Evolutionary conservation across 176 grass and related monocot genomes (phyloP), one percentile per base, ranked within the genome.

Genomic region (Musa itinerans): DNA sequence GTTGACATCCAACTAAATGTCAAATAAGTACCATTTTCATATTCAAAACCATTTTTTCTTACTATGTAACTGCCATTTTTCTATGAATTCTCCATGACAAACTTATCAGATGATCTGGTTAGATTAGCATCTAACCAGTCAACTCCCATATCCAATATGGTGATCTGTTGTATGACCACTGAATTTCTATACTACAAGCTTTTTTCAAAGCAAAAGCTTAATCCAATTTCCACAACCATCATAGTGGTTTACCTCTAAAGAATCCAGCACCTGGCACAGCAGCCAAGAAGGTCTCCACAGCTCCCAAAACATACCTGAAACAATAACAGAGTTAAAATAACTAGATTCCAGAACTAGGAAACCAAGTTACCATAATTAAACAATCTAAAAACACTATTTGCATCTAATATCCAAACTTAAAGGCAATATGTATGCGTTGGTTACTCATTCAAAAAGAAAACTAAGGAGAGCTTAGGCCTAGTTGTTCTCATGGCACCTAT

Each of bases 291-390:
- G 95, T 99, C 87, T 99, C 95, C 77, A 99, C 90, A 76, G 95
- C 95, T 73, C 95, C 95, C 55, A 99, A 78, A 61, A 99, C 95
- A 94, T 99, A 99, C 95, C 95, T 99, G 85, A 83, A 84, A 81
- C 70, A 69, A 58, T 34, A 70, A 2, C 0, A 74, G 34, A 43
- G 34, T 43, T 43, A 43, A 43, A 43, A 43, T 43, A 43, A 43
- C 34, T 6, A 43, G 29, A 29, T 29, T 29, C 29, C 29, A 29
- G 29, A 29, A 29, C 29, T 29, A 29, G 29, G 29, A 29, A 29
- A 29, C 29, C 29, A 29, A 29, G 29, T 29, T 29, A 29, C 29
- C 29, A 29, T 29, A 29, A 29, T 29, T 29, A 29, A 29, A 29
- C 29, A 29, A 29, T 29, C 29, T 29, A 29, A 29, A 29, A 29